Conservation (phyloP, 768 basidiomycete genomes). For the Piloderma croceum region DNA sequence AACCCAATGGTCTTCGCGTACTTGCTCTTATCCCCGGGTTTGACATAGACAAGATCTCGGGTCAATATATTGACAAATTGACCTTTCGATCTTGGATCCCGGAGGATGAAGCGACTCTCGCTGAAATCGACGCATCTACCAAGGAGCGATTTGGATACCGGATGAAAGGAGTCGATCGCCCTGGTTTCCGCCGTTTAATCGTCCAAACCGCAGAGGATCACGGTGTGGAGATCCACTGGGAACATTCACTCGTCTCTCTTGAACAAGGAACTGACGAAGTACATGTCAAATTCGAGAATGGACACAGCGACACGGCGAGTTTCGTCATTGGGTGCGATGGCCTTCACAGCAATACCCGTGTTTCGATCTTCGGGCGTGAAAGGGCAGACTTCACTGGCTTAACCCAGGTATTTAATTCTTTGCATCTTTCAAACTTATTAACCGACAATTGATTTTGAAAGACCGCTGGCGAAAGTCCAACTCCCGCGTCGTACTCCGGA, state of each 20-base stretch:
- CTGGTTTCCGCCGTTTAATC: conserved; percentile 26
- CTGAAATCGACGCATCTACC: conserved; percentile 18
- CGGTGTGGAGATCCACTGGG: conserved; percentile 30
- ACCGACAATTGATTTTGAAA: conserved; percentile 5
- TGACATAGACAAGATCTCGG: conserved; percentile 17
- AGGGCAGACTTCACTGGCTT: conserved; percentile 33
- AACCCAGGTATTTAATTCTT: conserved; percentile 25
- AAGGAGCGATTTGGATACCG: conserved; percentile 16
- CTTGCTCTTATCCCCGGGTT: conserved; percentile 24
- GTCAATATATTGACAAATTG: conserved; percentile 11
- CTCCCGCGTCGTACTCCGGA: conserved; percentile 12
- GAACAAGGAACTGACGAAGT: conserved; percentile 27
- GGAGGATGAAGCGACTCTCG: conserved; percentile 23
- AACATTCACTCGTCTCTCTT: conserved; percentile 26
- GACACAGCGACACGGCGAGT: conserved; percentile 28
- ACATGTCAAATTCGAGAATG: conserved; percentile 30
- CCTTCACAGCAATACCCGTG: conserved; percentile 36
- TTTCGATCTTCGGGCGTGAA: conserved; percentile 32
- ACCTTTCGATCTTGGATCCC: conserved; percentile 16
- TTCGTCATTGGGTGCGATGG: conserved; percentile 43
- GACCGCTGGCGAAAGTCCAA: conserved; percentile 32
- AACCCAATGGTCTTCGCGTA: conserved; percentile 24
- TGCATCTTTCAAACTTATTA: not conserved
- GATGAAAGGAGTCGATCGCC: conserved; percentile 27
- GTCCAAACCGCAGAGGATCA: conserved; percentile 25